Evolutionary conservation across 345 rosid genomes (phyloP).

Genomic region (Corymbia maculata): DNA sequence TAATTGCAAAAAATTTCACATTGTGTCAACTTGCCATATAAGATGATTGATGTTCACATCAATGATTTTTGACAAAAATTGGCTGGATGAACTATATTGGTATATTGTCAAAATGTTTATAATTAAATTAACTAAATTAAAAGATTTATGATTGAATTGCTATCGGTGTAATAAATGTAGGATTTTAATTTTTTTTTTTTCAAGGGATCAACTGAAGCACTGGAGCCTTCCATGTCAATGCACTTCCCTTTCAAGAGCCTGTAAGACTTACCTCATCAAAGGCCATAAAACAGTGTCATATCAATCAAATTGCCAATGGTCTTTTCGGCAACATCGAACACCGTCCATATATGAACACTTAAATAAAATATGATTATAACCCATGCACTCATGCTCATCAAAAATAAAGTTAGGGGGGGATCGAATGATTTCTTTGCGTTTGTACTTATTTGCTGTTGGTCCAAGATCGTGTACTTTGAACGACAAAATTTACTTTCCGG

Average conservation of each 20-base stretch:
- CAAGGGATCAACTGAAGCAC: background rate
- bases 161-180: no score
- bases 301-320: background rate
- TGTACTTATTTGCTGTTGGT: background rate
- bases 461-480: background rate
- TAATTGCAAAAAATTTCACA: background rate
- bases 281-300: background rate
- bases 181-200: no score
- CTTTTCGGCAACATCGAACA: background rate
- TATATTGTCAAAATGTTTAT: no score
- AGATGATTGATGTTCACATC: fast-evolving
- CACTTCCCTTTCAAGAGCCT: background rate
- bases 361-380: background rate
- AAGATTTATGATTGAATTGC: background rate
- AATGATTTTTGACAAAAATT: no score
- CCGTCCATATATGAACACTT: background rate
- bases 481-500: background rate
- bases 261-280: background rate
- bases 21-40: no score
- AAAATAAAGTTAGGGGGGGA: background rate
- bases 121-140: no score
- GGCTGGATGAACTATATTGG: no score
- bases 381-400: background rate
- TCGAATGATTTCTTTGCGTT: background rate
- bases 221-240: background rate